These are phyloP conservation scores for Ilyonectria sp. DNA, from an alignment of 2,329 filamentous ascomycete species.

Conservation along the genomic window DNA sequence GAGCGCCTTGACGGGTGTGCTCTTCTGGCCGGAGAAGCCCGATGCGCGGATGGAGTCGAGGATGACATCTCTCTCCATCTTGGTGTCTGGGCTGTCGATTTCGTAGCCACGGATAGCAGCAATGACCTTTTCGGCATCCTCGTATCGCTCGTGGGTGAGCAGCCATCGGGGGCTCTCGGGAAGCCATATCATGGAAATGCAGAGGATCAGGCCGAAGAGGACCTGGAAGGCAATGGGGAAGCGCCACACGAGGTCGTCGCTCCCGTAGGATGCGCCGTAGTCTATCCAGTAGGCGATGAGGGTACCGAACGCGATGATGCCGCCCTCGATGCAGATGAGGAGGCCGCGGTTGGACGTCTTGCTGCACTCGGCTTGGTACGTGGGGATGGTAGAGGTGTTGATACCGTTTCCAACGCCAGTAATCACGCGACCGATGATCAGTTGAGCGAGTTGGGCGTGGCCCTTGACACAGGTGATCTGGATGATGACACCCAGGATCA, in stretches of 20 bases:
- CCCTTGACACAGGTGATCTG: conserved; percentile 64
- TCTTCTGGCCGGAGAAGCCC: conserved; percentile 61
- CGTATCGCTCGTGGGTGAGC: conserved; percentile 63
- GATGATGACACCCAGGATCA: conserved; percentile 73
- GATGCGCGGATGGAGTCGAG: conserved; percentile 66
- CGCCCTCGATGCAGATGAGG: conserved; percentile 66
- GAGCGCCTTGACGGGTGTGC: conserved; percentile 66
- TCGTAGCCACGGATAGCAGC: conserved; percentile 55
- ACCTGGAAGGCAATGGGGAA: conserved; percentile 65
- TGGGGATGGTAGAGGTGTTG: conserved; percentile 67
- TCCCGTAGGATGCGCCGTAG: conserved; percentile 60
- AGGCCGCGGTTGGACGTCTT: conserved; percentile 67
- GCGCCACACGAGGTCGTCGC: conserved; percentile 65
- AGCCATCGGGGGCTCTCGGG: conserved; percentile 64
- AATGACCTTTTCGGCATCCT: conserved; percentile 54
- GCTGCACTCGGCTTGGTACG: conserved; percentile 70
- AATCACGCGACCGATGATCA: conserved; percentile 66
- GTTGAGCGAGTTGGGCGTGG: conserved; percentile 58
- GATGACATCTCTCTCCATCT: conserved; percentile 70
- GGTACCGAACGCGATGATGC: conserved; percentile 59
- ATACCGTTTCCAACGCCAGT: conserved; percentile 68
- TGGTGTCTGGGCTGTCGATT: conserved; percentile 69
- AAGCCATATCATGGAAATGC: conserved; percentile 60
- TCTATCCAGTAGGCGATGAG: conserved; percentile 62
- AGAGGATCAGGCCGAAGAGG: conserved; percentile 60